A percentile compares a stretch with the other conserved stretches of the same genome.
Evolutionary conservation across 2,329 filamentous ascomycete genomes (phyloP).

Genomic region (Aspergillus transmontanensis): DNA sequence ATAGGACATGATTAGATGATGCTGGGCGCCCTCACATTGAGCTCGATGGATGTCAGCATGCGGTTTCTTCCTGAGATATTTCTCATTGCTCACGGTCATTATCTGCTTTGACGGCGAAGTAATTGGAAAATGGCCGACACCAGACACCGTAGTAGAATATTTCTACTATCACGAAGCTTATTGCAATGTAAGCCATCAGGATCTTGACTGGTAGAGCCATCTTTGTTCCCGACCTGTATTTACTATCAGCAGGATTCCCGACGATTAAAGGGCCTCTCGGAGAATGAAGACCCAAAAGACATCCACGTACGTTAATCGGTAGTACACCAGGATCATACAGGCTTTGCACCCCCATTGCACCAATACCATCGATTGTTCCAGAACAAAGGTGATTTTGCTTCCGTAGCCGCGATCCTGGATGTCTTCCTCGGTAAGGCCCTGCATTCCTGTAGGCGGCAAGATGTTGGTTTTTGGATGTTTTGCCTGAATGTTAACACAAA

Average conservation of each 20-base stretch:
- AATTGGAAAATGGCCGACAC: background rate
- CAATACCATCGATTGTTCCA: background rate
- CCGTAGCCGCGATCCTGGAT: background rate
- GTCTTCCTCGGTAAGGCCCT: background rate
- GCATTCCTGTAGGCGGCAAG: background rate
- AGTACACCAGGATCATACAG: background rate
- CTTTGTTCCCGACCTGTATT: background rate
- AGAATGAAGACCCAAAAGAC: rapidly evolving
- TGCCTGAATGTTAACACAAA: background rate
- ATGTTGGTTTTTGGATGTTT: background rate
- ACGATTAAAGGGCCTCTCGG: rapidly evolving
- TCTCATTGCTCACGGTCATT: background rate
- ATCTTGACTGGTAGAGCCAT: background rate
- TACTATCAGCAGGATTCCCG: background rate
- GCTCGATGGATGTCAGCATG: background rate
- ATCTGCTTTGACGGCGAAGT: background rate
- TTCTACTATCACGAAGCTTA: background rate
- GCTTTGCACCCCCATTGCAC: background rate
- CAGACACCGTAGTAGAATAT: background rate
- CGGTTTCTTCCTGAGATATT: background rate
- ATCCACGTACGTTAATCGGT: background rate
- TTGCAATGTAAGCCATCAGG: background rate
- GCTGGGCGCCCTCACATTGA: background rate
- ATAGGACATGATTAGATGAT: background rate
- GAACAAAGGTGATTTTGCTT: background rate